A percentile compares a stretch with the other conserved stretches of the same genome.
Evolutionary conservation across 2,329 filamentous ascomycete genomes (phyloP).

Genomic region (Cadophora gregata): DNA sequence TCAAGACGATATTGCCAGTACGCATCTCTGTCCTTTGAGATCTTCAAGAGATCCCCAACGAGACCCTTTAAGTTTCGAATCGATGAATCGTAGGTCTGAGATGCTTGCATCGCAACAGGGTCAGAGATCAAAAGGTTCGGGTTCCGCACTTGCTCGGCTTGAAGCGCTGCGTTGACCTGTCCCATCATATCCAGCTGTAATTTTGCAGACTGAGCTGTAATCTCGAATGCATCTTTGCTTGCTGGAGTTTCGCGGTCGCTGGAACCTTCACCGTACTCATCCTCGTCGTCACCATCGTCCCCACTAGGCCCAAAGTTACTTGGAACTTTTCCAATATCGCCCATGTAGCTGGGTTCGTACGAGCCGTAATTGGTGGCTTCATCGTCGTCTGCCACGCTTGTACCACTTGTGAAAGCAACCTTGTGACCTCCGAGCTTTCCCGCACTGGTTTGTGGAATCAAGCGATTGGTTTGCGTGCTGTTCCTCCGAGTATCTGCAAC

Average conservation of each 20-base stretch:
- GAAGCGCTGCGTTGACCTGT: slow-evolving; percentile 82
- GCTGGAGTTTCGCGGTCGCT: slow-evolving; percentile 78
- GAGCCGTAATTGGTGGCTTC: slow-evolving; percentile 57
- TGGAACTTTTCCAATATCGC: slow-evolving; percentile 42
- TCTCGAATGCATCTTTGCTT: slow-evolving; percentile 93
- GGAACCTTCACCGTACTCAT: slow-evolving; percentile 81
- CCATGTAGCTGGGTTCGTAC: slow-evolving; percentile 61
- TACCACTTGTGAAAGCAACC: slow-evolving; percentile 44
- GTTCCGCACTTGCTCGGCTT: slow-evolving; percentile 71
- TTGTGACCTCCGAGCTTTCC: slow-evolving; percentile 38
- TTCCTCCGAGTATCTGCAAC: slow-evolving; percentile 50
- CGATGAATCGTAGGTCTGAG: slow-evolving; percentile 86
- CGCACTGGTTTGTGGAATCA: slow-evolving; percentile 37
- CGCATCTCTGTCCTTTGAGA: slow-evolving; percentile 90
- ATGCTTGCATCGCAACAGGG: slow-evolving; percentile 74
- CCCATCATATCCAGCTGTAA: slow-evolving; percentile 90
- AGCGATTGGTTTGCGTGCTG: slow-evolving; percentile 48
- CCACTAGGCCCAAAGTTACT: slow-evolving; percentile 34
- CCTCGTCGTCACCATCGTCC: slow-evolving; percentile 70
- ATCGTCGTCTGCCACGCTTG: slow-evolving; percentile 55
- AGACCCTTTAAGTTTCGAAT: slow-evolving; percentile 86
- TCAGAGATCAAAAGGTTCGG: slow-evolving; percentile 78
- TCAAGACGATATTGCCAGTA: slow-evolving; percentile 98
- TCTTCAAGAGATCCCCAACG: slow-evolving; percentile 85
- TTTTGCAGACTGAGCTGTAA: slow-evolving; percentile 93